Evolutionary conservation across 148 eudicot genomes (phyloP).

Genomic region (Amaranthus cruentus): DNA sequence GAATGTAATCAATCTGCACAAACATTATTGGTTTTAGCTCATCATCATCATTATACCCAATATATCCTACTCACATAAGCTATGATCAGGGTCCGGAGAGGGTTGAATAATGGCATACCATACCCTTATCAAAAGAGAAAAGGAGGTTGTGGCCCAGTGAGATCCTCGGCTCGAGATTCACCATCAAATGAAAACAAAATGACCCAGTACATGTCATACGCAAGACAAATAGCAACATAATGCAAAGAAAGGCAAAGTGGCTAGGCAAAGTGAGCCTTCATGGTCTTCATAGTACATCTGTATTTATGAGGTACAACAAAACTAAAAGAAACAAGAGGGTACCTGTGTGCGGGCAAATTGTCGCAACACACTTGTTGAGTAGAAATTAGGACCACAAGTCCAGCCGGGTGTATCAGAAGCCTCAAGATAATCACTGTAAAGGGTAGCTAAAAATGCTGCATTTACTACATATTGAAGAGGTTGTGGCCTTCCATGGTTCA

Average conservation of each 20-base stretch:
- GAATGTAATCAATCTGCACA: constrained; percentile 72
- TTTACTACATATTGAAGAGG: constrained; percentile 92
- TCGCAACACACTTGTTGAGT: constrained; percentile 54
- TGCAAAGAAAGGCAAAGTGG: background rate
- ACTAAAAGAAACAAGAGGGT: background rate
- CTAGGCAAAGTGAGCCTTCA: no score
- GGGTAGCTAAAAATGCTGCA: constrained; percentile 86
- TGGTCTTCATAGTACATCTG: background rate
- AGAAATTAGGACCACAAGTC: constrained; percentile 86
- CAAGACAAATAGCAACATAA: no score
- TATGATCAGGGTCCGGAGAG: no score
- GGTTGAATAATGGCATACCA: no score
- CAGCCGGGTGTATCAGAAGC: constrained; percentile 91
- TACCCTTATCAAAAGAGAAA: no score
- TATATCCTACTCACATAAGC: no score
- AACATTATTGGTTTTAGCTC: background rate
- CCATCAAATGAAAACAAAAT: no score
- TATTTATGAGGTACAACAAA: background rate
- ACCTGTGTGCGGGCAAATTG: constrained; percentile 86
- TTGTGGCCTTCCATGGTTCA: constrained; percentile 89
- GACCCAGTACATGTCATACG: no score
- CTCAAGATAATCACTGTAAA: constrained; percentile 78
- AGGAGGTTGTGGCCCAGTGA: no score
- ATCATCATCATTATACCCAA: no score
- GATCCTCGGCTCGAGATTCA: no score